Conservation (phyloP, 352 stramenopile genomes). For the Globisporangium lucens region DNA sequence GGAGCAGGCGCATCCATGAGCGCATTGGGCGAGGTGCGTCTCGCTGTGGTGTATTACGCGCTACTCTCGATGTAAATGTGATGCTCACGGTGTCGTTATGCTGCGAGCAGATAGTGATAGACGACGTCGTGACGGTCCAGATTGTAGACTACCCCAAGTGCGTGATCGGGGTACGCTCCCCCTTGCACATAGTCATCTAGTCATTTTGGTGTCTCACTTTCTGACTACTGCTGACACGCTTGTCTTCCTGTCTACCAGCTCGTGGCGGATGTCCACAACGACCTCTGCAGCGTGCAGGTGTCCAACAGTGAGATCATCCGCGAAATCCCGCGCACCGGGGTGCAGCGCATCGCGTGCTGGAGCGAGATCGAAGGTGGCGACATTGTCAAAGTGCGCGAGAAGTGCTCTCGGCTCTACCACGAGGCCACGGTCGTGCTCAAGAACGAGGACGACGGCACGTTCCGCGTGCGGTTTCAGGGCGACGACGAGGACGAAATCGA, state of each 20-base stretch:
- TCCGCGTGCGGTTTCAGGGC: conserved; percentile 60
- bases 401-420: conserved; percentile 56
- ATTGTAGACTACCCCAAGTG: conserved; percentile 44
- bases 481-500: conserved; percentile 57
- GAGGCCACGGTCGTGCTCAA: conserved; percentile 48
- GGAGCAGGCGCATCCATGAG: conserved; percentile 36
- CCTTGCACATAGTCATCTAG: not conserved
- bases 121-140: conserved; percentile 56
- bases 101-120: conserved; percentile 46
- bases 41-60: not conserved
- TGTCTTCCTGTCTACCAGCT: conserved; percentile 30
- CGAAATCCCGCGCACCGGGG: conserved; percentile 31
- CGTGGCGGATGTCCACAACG: conserved; percentile 42
- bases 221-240: not conserved
- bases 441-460: conserved; percentile 48
- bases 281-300: conserved; percentile 51
- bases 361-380: conserved; percentile 63
- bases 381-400: conserved; percentile 63
- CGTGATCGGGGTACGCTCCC: conserved; percentile 45
- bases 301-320: conserved; percentile 46
- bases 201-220: not conserved
- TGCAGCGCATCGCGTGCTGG: conserved; percentile 61
- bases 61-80: not conserved
- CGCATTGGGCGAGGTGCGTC: conserved; percentile 27
- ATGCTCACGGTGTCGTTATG: not conserved